Evolutionary conservation across 2,329 filamentous ascomycete species (phyloP).

Genomic region (Botrytis hyacinthi): DNA sequence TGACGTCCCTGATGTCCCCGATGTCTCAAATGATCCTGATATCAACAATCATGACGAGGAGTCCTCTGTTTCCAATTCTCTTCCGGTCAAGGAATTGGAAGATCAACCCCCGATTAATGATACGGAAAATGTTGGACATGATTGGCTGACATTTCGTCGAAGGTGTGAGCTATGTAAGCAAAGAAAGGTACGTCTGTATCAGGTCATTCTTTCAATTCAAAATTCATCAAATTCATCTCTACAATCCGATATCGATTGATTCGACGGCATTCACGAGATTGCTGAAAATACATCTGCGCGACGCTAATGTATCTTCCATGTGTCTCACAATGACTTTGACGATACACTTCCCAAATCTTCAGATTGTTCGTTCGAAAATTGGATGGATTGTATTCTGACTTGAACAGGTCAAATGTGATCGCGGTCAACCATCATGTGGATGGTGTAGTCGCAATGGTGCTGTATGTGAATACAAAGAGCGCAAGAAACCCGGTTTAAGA

Average conservation of each 20-base stretch:
- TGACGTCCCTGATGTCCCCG: slow-evolving; percentile 18
- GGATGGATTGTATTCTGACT: slow-evolving; percentile 23
- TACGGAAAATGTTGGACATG: slow-evolving; percentile 26
- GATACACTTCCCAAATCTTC: neutral
- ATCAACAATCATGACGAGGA: slow-evolving; percentile 11
- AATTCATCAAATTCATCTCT: neutral
- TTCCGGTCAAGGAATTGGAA: slow-evolving; percentile 24
- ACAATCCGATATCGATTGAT: neutral
- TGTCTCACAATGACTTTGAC: neutral
- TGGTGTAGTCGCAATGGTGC: slow-evolving; percentile 66
- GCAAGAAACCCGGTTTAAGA: slow-evolving; percentile 62
- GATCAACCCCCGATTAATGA: slow-evolving; percentile 22
- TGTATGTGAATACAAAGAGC: slow-evolving; percentile 65
- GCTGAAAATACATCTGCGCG: neutral
- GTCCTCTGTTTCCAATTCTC: slow-evolving; percentile 19
- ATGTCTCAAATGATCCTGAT: slow-evolving; percentile 2
- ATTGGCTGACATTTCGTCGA: slow-evolving; percentile 39
- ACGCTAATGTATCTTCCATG: slow-evolving; percentile 1
- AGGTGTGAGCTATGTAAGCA: slow-evolving; percentile 79
- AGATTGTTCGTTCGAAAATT: neutral
- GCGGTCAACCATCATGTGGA: slow-evolving; percentile 68
- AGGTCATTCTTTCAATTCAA: neutral
- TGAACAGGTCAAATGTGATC: slow-evolving; percentile 68
- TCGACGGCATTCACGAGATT: neutral
- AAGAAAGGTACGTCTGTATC: slow-evolving; percentile 59